A percentile compares a stretch with the other conserved stretches of the same genome.
Conservation (phyloP, 2,329 filamentous ascomycete genomes). For the Nothomitra cinnamomea region DNA sequence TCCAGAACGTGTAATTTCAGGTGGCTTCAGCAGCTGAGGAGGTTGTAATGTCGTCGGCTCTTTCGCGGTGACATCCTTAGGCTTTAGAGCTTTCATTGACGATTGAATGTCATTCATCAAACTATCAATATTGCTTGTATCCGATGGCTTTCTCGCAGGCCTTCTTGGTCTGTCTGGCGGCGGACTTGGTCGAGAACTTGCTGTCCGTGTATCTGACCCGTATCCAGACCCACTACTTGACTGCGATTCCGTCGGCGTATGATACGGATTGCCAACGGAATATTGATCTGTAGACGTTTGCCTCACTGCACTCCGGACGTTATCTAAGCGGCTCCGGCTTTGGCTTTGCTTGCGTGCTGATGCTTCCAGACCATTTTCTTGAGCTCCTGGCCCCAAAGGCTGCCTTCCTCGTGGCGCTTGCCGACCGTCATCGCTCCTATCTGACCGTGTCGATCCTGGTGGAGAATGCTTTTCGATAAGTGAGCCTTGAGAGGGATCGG, state of each 20-base stretch:
- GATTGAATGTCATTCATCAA: constrained; percentile 40
- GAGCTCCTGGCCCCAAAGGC: neutral
- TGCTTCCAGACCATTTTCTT: neutral
- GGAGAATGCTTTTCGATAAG: constrained; percentile 15
- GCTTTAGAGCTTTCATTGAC: constrained; percentile 22
- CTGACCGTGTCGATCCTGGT: neutral
- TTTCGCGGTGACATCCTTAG: neutral
- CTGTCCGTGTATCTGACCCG: constrained; percentile 37
- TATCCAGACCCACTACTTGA: constrained; percentile 46
- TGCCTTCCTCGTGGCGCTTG: neutral
- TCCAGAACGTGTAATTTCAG: neutral
- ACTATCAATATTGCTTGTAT: constrained; percentile 28
- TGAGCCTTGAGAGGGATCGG: constrained; percentile 14
- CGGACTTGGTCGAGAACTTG: constrained; percentile 45
- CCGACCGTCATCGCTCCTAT: neutral
- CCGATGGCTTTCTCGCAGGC: neutral
- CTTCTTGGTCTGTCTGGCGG: constrained; percentile 21
- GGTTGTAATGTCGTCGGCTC: neutral
- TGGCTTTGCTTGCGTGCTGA: too few species aligned
- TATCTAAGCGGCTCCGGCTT: too few species aligned
- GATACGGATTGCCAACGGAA: constrained; percentile 39
- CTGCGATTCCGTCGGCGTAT: constrained; percentile 44
- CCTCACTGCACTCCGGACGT: too few species aligned
- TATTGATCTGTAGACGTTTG: neutral
- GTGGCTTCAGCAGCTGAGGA: neutral